Evolutionary conservation across 768 basidiomycete species (phyloP), one percentile per base, ranked within the genome.

Genomic region (Tricholoma sp.): DNA sequence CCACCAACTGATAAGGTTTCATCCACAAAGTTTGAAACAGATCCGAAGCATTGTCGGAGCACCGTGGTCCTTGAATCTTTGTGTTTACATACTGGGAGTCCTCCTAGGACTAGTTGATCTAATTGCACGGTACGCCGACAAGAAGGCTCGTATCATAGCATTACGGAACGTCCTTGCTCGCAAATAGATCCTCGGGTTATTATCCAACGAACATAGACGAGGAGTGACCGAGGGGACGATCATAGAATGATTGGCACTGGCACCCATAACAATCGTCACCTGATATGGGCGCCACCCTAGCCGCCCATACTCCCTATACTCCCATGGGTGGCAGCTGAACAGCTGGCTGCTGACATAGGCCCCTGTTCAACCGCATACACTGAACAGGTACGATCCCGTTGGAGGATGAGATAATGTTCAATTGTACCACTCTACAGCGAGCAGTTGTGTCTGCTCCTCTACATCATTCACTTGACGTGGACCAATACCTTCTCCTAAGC

Each of bases 401-500:
- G 4, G 31, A 32, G 19, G 3, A 21, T 21, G 41, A 21, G 11
- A 43, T 43, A 18, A 49, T 49, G 47, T 31, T 29, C 4, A n/a
- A 50, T 49, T 49, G 27, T 10, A 49, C 47, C 29, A 49, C 19
- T 1, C 12, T 45, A 45, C 43, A 22, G 43, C 18, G 16, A 18
- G 3, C 19, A 41, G 39, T 41, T 19, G 19, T n/a, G 16, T 39
- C 37, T 21, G 21, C 45, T 27, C 14, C 22, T 47, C 2, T 47
- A 49, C 22, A 46, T 18, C 39, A 22, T 22, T 16, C 9, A 6
- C 18, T 19, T 41, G n/a, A 21, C 19, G 10, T 10, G 18, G 41
- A 10, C 41, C 18, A 43, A 6, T 31, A n/a, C 29, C 16, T n/a
- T 31, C 16, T 46, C 55, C 66, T 64, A 74, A 43, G 78, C 79